A percentile compares a stretch with the other conserved stretches of the same genome.
These are phyloP conservation scores for Arctium minus DNA, from an alignment of 129 eudicot species.

Conservation along the genomic window DNA sequence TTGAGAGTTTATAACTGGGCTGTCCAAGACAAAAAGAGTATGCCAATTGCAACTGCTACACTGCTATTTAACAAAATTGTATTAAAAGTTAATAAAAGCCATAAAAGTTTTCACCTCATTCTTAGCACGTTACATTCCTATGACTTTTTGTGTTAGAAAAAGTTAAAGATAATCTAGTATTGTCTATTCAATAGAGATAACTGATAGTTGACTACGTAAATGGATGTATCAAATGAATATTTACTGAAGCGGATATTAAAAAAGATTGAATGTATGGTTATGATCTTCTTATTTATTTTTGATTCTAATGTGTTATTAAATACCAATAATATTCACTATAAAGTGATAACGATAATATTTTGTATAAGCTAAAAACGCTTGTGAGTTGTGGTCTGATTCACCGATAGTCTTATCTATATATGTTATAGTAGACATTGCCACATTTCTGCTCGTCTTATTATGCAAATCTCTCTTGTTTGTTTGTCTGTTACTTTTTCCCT, in stretches of 20 bases:
- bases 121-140: not conserved
- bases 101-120: not conserved
- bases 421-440: slow-evolving; percentile 1
- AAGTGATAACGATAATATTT: not conserved
- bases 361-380: slow-evolving; percentile 1
- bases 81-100: not conserved
- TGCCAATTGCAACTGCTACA: not conserved
- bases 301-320: not conserved
- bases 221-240: not conserved
- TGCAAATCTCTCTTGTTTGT: slow-evolving; percentile 4
- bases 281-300: not conserved
- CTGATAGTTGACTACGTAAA: not conserved
- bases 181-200: not conserved
- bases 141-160: not conserved
- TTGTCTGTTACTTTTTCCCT: not conserved
- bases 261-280: not conserved
- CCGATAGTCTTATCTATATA: not conserved
- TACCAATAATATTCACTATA: not conserved
- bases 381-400: not conserved
- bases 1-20: too few species aligned
- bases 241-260: not conserved
- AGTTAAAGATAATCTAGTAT: not conserved
- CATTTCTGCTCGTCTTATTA: not conserved
- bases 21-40: too few species aligned
- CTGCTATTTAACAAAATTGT: not conserved